These are phyloP conservation scores for Paraphaeosphaeria sporulosa DNA, from an alignment of 2,329 filamentous ascomycete genomes.

Conservation along the genomic window DNA sequence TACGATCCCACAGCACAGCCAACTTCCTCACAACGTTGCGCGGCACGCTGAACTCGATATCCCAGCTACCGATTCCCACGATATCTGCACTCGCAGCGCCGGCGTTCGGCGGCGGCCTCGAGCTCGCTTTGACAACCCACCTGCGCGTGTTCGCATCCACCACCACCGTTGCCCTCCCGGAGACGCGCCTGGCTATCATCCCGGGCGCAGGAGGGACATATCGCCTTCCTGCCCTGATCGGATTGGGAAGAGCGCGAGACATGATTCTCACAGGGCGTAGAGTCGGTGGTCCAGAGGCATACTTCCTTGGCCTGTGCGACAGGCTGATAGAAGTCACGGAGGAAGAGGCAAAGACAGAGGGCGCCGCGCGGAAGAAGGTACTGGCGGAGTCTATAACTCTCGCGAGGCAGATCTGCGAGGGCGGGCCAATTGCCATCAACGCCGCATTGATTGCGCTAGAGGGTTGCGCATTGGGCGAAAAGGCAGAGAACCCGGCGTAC, in stretches of 20 bases:
- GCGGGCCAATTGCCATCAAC: constrained; percentile 82
- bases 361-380: constrained; percentile 70
- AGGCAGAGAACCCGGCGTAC: constrained; percentile 88
- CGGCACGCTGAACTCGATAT: constrained; percentile 75
- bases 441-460: constrained; percentile 81
- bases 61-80: constrained; percentile 83
- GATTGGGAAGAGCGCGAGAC: constrained; percentile 82
- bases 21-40: constrained; percentile 82
- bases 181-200: constrained; percentile 92
- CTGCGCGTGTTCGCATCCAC: constrained; percentile 86
- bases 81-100: constrained; percentile 86
- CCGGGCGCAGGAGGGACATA: constrained; percentile 94
- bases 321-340: constrained; percentile 82
- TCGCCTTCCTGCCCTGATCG: constrained; percentile 82
- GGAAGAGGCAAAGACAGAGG: constrained; percentile 59
- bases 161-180: constrained; percentile 81
- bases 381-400: constrained; percentile 79
- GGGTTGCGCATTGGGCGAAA: constrained; percentile 70
- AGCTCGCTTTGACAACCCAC: constrained; percentile 88
- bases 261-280: constrained; percentile 89
- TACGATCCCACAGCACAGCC: constrained; percentile 66
- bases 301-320: constrained; percentile 89
- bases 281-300: constrained; percentile 83
- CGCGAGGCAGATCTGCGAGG: constrained; percentile 86
- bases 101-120: constrained; percentile 91